Evolutionary conservation across 768 basidiomycete genomes (phyloP), one percentile per base, ranked within the genome.

Genomic region (Rhizopogon vulgaris): DNA sequence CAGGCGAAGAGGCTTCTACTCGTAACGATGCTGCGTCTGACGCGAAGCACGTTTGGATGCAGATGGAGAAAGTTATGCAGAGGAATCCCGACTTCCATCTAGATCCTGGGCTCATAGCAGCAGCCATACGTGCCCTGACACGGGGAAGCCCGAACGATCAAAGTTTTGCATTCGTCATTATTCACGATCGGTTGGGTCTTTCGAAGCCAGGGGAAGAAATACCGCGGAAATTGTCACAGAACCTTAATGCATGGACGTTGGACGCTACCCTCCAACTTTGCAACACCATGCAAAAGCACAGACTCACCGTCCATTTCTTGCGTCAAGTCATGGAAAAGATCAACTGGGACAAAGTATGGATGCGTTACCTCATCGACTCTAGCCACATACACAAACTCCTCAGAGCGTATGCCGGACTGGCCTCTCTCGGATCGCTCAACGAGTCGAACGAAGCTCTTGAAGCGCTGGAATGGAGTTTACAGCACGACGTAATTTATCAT

Each of bases 31-130:
- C 53, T 51, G 80, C 84, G 8, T 76, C 80, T 15, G 84, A 90
- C 55, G 86, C 84, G 12, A 84, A 78, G 60, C 71, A 86, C 14
- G 66, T 92, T 12, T 91, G 90, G 90, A 72, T 67, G 10, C 80
- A 84, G 60, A 74, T 85, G 68, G 59, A 78, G 53, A 84, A 82
- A 56, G 69, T 74, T 15, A 65, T 75, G 14, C 73, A 77, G 51
- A 77, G 72, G 53, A 67, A 61, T 28, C 66, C 73, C 2, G 67
- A 72, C 8, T 73, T 86, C 41, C 54, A 65, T 39, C 65, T 85
- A 24, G 86, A 89, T 60, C 70, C 77, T 3, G 71, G 75, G 52
- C 63, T 82, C 42, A 73, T 84, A 34, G 65, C 76, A 8, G 63
- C 79, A 17, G 73, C 80, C 17, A 69, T 90, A 18, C 70, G 72